Evolutionary conservation across 768 basidiomycete species (phyloP), one percentile per base, ranked within the genome.

Genomic region (Nevesoporus exiguus): DNA sequence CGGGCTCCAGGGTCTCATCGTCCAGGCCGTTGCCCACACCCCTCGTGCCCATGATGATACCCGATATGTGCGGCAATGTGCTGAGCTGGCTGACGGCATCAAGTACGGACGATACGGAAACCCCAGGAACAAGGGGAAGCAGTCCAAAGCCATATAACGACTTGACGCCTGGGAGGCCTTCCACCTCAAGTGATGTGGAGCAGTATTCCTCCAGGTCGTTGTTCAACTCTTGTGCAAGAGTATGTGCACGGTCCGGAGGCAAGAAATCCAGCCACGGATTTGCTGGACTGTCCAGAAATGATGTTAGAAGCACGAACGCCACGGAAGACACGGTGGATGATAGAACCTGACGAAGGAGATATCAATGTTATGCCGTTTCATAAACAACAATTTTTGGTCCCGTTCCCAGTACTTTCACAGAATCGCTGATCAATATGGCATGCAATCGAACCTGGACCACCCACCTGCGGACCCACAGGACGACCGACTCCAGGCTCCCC

Each of bases 261-360:
- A 95, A 78, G 65, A 93, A 94, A 69, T 95, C 93, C 33, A 94
- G 80, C 92, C 92, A 95, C 9, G 92, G 93, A 64, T 95, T 94
- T 25, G 92, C 92, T 24, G 88, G 81, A 66, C 90, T 91, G 61
- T 42, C 47, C 51, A 33, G 31, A 40, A 54, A 9, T 33, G 31
- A 22, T 21, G 57, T 72, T 51, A 67, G 58, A 39, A 54, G 43
- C 21, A 47, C n/a, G 48, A 54, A 29, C 55, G 34, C 25, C 44
- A 49, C 19, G 31, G 29, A 56, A 45, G 59, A 50, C 40, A 19
- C 25, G 30, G n/a, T n/a, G n/a, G n/a, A 24, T 24, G 8, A 13
- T 45, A 57, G 55, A 52, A 86, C 88, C 88, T 90, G 52, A 91
- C 85, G 29, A 92, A 78, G 17, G 87, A 90, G 40, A 90, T 71